A percentile compares a stretch with the other conserved stretches of the same genome.
phyloP scores from a whole-genome alignment of 2,329 filamentous ascomycete genomes.

The Fusarium siculi region DNA sequence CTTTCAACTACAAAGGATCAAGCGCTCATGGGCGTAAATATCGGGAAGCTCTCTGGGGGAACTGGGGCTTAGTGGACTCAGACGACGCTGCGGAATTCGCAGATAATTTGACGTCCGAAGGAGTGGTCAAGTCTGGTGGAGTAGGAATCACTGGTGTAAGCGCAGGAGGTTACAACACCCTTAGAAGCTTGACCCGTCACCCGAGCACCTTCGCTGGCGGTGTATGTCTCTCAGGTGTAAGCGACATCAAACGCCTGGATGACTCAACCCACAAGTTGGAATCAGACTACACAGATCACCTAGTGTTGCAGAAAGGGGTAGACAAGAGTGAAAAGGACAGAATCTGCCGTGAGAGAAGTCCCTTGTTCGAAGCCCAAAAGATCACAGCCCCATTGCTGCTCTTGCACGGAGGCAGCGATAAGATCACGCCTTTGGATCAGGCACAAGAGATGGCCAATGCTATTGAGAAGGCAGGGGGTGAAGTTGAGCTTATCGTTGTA shows the following conservation, averaged over 20 bases:
- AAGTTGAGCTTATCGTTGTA: slow-evolving; percentile 60
- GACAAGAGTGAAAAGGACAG: slow-evolving; percentile 52
- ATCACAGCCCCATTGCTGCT: slow-evolving; percentile 64
- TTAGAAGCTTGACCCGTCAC: slow-evolving; percentile 59
- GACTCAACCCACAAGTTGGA: slow-evolving; percentile 67
- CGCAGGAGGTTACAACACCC: slow-evolving; percentile 64
- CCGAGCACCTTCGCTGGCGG: slow-evolving; percentile 61
- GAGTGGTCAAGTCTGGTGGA: slow-evolving; percentile 50
- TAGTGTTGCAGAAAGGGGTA: slow-evolving; percentile 53
- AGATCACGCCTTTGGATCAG: slow-evolving; percentile 68
- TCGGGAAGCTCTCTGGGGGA: slow-evolving; percentile 58
- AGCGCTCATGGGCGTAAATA: slow-evolving; percentile 62
- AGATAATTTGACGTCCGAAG: slow-evolving; percentile 51
- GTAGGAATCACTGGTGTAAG: slow-evolving; percentile 63
- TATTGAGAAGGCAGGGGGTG: slow-evolving; percentile 53
- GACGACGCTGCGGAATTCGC: slow-evolving; percentile 62
- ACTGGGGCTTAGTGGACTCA: slow-evolving; percentile 63
- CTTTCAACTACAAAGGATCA: slow-evolving; percentile 64
- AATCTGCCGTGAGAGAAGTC: slow-evolving; percentile 59
- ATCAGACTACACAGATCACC: slow-evolving; percentile 59
- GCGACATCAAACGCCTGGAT: slow-evolving; percentile 58
- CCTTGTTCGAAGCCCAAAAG: slow-evolving; percentile 58
- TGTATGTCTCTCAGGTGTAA: slow-evolving; percentile 62
- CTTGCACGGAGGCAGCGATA: slow-evolving; percentile 66
- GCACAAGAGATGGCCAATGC: slow-evolving; percentile 61